Conservation (phyloP, 1,284 basidiomycete genomes). For the Leccinum holopus region DNA sequence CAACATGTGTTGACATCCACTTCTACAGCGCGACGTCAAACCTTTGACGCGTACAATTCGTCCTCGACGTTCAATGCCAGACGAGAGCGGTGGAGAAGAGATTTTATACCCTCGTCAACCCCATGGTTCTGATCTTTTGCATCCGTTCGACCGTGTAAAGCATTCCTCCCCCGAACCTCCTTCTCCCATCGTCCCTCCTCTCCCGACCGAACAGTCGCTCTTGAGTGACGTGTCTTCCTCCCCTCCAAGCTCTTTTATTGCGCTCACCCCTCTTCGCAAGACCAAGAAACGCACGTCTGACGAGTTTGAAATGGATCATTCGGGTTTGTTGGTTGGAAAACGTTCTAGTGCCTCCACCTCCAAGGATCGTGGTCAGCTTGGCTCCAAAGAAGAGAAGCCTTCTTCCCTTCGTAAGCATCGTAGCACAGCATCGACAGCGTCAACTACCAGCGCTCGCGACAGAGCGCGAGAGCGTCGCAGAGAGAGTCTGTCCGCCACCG, state of each 20-base stretch:
- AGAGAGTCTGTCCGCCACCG: no score
- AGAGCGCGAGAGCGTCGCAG: no score
- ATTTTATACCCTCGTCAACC: conserved; percentile 75
- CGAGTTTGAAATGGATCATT: no score
- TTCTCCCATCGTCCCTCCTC: conserved; percentile 30
- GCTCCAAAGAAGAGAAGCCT: no score
- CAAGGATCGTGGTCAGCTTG: no score
- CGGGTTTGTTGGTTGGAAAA: no score
- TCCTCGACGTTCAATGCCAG: conserved; percentile 59
- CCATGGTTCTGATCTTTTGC: conserved; percentile 33
- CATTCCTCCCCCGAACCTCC: conserved; percentile 29
- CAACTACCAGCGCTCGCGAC: no score
- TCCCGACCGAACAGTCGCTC: conserved; percentile 26
- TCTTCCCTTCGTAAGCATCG: no score
- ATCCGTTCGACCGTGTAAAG: conserved; percentile 37
- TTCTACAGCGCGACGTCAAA: conserved; percentile 39
- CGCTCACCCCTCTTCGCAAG: conserved; percentile 47
- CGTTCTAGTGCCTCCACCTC: no score
- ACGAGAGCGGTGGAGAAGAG: conserved; percentile 81
- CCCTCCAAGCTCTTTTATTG: conserved; percentile 63
- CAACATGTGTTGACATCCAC: conserved; percentile 18
- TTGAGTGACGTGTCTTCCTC: conserved; percentile 38
- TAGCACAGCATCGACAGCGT: no score
- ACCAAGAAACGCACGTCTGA: conserved; percentile 78
- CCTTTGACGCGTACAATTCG: conserved; percentile 51